A percentile compares a stretch with the other conserved stretches of the same genome.
Conservation (phyloP, 345 rosid genomes). For the Iberis pinnata region DNA sequence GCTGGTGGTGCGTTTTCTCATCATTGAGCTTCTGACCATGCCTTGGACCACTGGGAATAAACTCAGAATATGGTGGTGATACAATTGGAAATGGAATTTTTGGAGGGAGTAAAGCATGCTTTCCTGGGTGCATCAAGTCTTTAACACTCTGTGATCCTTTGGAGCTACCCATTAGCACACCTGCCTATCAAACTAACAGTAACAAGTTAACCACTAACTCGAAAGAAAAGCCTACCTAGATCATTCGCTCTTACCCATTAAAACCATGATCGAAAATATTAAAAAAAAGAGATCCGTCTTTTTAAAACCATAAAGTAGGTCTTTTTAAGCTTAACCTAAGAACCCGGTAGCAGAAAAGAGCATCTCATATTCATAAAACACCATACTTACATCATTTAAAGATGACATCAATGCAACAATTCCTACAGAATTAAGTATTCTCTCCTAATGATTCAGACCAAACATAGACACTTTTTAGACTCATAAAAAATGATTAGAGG, state of each 20-base stretch:
- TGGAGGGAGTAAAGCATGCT: conserved; percentile 85
- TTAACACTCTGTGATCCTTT: conserved; percentile 65
- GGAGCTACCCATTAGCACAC: conserved; percentile 58
- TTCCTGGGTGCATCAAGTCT: conserved; percentile 64
- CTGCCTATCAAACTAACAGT: conserved; percentile 30
- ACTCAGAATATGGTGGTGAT: conserved; percentile 60
- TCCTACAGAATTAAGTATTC: background rate
- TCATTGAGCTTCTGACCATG: conserved; percentile 60
- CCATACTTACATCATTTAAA: too few relatives aligned
- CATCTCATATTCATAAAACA: conserved; percentile 18
- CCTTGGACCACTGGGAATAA: conserved; percentile 49
- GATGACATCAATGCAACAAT: conserved; percentile 1
- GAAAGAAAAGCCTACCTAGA: background rate
- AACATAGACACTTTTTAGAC: background rate
- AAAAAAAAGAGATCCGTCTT: background rate
- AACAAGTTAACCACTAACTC: background rate
- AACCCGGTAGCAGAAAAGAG: conserved; percentile 3
- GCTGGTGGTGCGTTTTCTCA: conserved; percentile 56
- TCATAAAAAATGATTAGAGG: too few relatives aligned
- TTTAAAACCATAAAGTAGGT: background rate
- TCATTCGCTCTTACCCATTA: background rate
- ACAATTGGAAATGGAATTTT: conserved; percentile 76
- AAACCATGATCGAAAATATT: background rate
- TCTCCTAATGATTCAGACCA: too few relatives aligned
- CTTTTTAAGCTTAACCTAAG: background rate